Evolutionary conservation across 441 rosid genomes (phyloP), one percentile per base, ranked within the genome.

Genomic region (Mallotus japonicus): DNA sequence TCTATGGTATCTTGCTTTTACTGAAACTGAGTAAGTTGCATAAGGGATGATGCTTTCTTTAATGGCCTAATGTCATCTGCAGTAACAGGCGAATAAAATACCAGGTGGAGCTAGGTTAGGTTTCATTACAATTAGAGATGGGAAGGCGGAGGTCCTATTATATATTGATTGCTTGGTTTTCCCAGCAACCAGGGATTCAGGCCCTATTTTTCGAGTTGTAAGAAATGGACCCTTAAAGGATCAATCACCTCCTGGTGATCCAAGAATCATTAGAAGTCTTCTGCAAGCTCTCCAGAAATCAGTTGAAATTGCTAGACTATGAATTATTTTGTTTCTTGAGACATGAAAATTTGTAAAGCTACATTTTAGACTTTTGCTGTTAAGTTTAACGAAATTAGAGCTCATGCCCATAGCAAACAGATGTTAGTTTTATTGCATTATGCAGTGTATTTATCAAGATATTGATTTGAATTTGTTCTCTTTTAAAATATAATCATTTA

Each of bases 191-290:
- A 82, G 70, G 61, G 85, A 79, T 54, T 81, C 89, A 8, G 89
- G 80, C 73, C 98, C 93, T 8, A 76, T 91, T 42, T 94, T 94
- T 73, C 81, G 86, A 81, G 98, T 95, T 4, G 78, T 85, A 42
- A 88, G 97, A 78, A 87, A 91, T 40, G 99, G 97, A 6, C 75
- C 81, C n/a, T 55, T 77, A 76, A 95, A 91, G 79, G 90, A 87
- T 47, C 78, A 82, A 63, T 75, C 94, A 34, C 91, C 97, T 57
- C 97, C 97, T 0, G 97, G 94, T 32, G 97, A 92, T 78, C 92
- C 92, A 19, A 90, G 95, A 71, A 92, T 95, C 86, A 92, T 91
- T 97, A 90, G 97, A 86, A 90, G 97, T 63, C 94, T 92, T 65
- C 88, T 90, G 56, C 87, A 82, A 28, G 97, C 95, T 34, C 86